Evolutionary conservation across 495 filamentous ascomycete genomes (phyloP), one percentile per base, ranked within the genome.

Genomic region (Friedmanniomyces simplex): DNA sequence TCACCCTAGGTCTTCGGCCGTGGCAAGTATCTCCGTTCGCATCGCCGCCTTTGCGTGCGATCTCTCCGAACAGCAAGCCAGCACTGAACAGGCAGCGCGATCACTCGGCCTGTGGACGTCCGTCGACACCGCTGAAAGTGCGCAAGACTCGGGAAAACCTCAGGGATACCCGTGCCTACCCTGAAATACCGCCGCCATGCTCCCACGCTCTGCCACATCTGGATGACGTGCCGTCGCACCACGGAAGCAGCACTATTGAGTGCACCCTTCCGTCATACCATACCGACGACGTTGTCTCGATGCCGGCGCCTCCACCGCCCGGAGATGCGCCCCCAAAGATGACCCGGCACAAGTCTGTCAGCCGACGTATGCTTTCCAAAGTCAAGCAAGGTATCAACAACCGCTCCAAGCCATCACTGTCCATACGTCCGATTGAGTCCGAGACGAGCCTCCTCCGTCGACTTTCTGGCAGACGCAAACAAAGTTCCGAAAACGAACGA

Each of bases 61-160:
- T 60, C 10, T 64, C 61, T n/a, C 61, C 60, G 1, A 60, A 34
- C 54, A 64, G 61, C 57, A 64, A 57, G 28, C 61, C 61, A 2
- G 54, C 41, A 10, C 54, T 64, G 39, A 64, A 41, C 52, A 25
- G 50, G 21, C 61, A 64, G 52, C 61, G 61, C 46, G 61, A 64
- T 54, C 61, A 64, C 30, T 64, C 61, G 20, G 53, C 61, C 7
- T 64, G 61, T 51, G 14, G 61, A 26, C 54, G 43, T 16, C 56
- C 57, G 20, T 60, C 57, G 10, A 66, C 60, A 16, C 63, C 60
- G 32, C 50, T 66, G 25, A 66, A 63, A 41, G 56, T 66, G 11
- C 63, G 60, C 47, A 63, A 66, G 54, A 63, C 60, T 20, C 55
- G 63, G 8, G 61, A 64, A 47, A 64, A 64, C 49, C 52, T 64